Evolutionary conservation across 345 rosid genomes (phyloP), one percentile per base, ranked within the genome.

Genomic region (Brassica cretica): DNA sequence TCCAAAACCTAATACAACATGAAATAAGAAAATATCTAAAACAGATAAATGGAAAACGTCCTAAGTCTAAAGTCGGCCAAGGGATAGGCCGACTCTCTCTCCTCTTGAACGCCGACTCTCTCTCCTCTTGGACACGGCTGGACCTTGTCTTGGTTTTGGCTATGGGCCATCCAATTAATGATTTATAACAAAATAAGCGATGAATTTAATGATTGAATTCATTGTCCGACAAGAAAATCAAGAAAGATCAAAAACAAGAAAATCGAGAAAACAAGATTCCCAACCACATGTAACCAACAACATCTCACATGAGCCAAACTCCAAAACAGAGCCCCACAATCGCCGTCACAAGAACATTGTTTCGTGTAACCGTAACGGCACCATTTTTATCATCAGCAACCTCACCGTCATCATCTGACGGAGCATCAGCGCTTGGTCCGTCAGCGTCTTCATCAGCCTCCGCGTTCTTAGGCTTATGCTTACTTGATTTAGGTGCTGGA

Each of bases 361-460:
- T 37, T 72, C 24, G 30, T 7, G 46, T 55, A 18, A 2, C 8
- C 1, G 33, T 37, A 0, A 14, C 68, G 10, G 82, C 90, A 19
- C 84, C 91, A 76, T 84, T 91, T 6, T 80, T 75, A 33, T 84
- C 68, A 62, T 86, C 97, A 18, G 86, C 93, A 30, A 88, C 80
- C 65, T 77, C 73, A 74, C 84, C 91, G 3, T 86, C 88, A 5
- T 82, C 86, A 10, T 75, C 89, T 3, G 58, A 84, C 2, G 97
- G 96, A 30, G 89, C 85, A 75, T 86, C 88, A 0, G 97, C 90
- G 0, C 68, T 78, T 0, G 95, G 92, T n/a, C 84, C 86, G 7
- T 89, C 88, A 0, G 87, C 86, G 0, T 80, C 80, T 0, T 78
- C 73, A 2, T 27, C 76, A 18, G 72, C 61, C 61, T 71, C 44